Conservation (phyloP, 257 asterid genomes). For the Solanum clarkiae region DNA sequence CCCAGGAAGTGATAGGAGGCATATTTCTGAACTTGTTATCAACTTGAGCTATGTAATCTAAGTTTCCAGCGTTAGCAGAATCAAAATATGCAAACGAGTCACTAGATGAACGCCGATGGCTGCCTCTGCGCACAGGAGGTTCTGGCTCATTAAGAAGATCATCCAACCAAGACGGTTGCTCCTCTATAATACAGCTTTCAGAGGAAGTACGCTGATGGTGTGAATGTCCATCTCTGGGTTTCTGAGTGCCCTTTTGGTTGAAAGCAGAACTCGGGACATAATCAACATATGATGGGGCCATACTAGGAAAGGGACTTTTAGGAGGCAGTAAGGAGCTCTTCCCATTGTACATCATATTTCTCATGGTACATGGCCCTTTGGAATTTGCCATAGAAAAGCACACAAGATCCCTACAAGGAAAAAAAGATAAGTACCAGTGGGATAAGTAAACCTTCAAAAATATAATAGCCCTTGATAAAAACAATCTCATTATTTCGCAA, state of each 20-base stretch:
- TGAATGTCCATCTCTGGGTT: conserved; percentile 24
- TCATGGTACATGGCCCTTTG: conserved; percentile 62
- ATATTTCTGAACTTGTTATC: conserved; percentile 35
- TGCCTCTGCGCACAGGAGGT: conserved; percentile 29
- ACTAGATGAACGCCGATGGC: conserved; percentile 45
- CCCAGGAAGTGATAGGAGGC: conserved; percentile 49
- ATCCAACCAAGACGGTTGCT: conserved; percentile 48
- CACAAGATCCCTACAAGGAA: conserved; percentile 26
- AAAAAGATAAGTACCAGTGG: neutral
- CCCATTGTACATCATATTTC: conserved; percentile 59
- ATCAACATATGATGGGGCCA: conserved; percentile 53
- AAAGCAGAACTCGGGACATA: conserved; percentile 42
- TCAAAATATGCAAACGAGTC: conserved; percentile 31
- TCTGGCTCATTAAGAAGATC: conserved; percentile 51
- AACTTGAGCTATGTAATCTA: conserved; percentile 28
- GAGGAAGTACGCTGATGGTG: conserved; percentile 40
- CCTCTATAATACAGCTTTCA: conserved; percentile 31
- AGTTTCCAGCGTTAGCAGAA: neutral
- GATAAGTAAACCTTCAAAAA: neutral
- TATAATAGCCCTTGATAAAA: neutral
- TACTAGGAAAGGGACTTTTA: conserved; percentile 75
- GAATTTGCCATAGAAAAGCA: conserved; percentile 54
- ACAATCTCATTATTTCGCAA: neutral
- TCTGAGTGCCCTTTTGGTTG: conserved; percentile 34
- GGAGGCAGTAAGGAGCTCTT: conserved; percentile 80